Evolutionary conservation across 345 rosid genomes (phyloP).

Genomic region (Gossypium turneri): DNA sequence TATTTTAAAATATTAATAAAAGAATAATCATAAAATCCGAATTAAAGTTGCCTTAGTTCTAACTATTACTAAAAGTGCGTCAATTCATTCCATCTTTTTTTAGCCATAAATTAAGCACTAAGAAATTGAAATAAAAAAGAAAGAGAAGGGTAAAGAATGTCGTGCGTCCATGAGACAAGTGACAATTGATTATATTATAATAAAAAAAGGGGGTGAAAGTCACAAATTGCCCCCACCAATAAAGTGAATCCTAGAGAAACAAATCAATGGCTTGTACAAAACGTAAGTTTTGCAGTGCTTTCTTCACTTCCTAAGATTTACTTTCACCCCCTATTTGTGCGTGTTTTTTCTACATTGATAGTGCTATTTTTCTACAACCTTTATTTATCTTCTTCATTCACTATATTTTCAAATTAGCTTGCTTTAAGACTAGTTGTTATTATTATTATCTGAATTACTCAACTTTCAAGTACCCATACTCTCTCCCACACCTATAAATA

Average conservation of each 20-base stretch:
- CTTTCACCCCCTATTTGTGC: too few species aligned
- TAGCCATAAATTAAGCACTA: not conserved
- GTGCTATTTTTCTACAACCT: not conserved
- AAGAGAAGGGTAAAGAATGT: not conserved
- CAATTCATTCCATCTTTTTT: not conserved
- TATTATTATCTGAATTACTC: not conserved
- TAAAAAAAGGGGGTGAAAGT: not conserved
- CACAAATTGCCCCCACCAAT: not conserved
- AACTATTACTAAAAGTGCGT: not conserved
- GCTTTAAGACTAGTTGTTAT: not conserved
- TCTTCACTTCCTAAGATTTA: not conserved
- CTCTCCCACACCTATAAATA: rapidly evolving
- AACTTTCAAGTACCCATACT: rapidly evolving
- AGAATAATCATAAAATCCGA: too few species aligned
- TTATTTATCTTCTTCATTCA: not conserved
- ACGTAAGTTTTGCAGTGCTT: conserved; percentile 11
- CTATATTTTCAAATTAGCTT: not conserved
- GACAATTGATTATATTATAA: not conserved
- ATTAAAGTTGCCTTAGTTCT: too few species aligned
- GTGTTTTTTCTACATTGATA: not conserved
- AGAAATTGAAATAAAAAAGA: not conserved
- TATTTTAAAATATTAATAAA: too few species aligned
- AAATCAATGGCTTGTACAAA: conserved; percentile 17
- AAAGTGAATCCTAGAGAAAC: not conserved
- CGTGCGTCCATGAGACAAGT: not conserved